phyloP scores from a whole-genome alignment of 805 yeast species.

The Candida rishiriensis region DNA sequence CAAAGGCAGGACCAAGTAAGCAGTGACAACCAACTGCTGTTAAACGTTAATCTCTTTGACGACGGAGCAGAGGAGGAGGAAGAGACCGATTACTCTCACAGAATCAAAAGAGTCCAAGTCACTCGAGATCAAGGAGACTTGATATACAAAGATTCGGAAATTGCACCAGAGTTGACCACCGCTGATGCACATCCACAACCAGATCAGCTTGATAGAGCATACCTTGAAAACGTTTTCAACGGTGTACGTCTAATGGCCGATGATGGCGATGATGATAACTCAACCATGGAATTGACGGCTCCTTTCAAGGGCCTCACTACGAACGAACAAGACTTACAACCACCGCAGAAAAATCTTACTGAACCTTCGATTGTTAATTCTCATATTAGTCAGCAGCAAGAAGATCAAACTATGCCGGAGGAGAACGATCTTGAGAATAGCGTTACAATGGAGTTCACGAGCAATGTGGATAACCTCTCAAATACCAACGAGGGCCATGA shows the following conservation, averaged over 20 bases:
- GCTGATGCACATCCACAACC: constrained; percentile 17
- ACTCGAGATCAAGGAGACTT: constrained; percentile 1
- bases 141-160: too few relatives aligned
- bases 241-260: not conserved
- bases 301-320: constrained; percentile 12
- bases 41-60: not conserved
- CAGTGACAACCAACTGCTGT: not conserved
- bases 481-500: constrained; percentile 1
- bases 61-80: constrained; percentile 5
- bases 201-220: constrained; percentile 9
- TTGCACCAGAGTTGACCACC: constrained; percentile 3
- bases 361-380: too few relatives aligned
- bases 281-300: constrained; percentile 19
- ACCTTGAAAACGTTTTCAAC: constrained; percentile 6
- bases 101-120: constrained; percentile 7
- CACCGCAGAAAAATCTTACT: too few relatives aligned
- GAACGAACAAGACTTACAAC: not conserved
- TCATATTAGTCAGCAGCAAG: too few relatives aligned
- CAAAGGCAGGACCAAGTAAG: not conserved
- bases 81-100: constrained; percentile 11
- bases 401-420: too few relatives aligned
- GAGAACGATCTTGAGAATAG: constrained; percentile 1
- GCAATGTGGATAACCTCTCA: constrained; percentile 1
- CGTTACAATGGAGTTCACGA: constrained; percentile 3
- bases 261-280: constrained; percentile 11